Base-by-base conservation (phyloP, 2,329 filamentous ascomycete species). In the Huntiella decipiens region DNA sequence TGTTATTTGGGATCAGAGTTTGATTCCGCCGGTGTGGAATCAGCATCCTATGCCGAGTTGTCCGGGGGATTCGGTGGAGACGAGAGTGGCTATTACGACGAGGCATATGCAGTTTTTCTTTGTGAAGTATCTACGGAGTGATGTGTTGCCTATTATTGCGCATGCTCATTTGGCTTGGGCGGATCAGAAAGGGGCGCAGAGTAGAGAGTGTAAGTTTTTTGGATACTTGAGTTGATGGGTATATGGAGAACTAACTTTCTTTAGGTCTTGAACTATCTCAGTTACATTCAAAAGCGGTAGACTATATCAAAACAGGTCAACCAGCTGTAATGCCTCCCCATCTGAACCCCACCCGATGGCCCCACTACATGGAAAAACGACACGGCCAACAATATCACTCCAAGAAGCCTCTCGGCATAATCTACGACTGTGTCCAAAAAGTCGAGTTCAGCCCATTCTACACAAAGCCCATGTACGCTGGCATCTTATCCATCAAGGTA, bases 71-170 rank as follows among this genome's bases (percentile, higher is more conserved):
- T 19, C n/a, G 10, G 5, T 19, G 8, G 45, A 47, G 34, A n/a
- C 33, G 12, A 19, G 13, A 13, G 63, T 68, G 1, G 68, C 77
- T 3, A 82, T 95, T 10, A 74, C 71, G 0, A 71, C 82, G 1
- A 65, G 75, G 4, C 81, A 94, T 50, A 73, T 96, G 39, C 78
- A 74, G 22, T 70, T 77, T 0, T 96, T 96, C 61, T 96, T 95
- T 54, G 82, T 94, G 28, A 74, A 74, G 3, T 94, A 93, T 55
- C 87, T 96, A 74, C 91, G 92, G 63, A 87, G 92, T 52, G 83
- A 96, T 56, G 73, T 73, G 10, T 70, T 98, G 2, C 76, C 77
- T 1, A 67, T 70, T 3, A 94, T 98, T 56, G 91, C 91, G 0
- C 72, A 74, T 52, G 74, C 85, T 0, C 91, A 98, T 60, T 64